Conservation (phyloP, 371 early-diverging fungal species). For the Paraphysoderma sedebokerense region DNA sequence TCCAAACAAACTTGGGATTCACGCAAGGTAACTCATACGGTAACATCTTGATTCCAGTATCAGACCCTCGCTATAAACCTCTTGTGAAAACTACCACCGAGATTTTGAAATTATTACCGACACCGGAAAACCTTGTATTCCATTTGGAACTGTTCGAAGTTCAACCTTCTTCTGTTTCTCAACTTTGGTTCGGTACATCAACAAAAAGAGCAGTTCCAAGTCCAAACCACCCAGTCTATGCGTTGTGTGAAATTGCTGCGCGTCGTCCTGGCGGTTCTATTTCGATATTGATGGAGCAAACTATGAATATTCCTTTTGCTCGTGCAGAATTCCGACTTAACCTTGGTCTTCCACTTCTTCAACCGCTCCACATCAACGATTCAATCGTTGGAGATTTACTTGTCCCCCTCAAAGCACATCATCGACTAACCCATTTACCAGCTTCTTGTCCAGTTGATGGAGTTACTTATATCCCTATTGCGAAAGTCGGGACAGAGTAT, state of each 20-base stretch:
- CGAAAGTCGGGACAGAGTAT: conserved; percentile 10
- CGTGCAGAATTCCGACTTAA: conserved; percentile 16
- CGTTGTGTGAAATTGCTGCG: conserved; percentile 21
- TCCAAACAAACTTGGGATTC: conserved; percentile 17
- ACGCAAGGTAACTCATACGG: conserved; percentile 20
- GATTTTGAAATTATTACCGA: conserved; percentile 8
- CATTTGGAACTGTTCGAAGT: conserved; percentile 19
- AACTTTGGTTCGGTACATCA: no score
- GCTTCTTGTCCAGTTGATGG: conserved; percentile 4
- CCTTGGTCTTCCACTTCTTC: conserved; percentile 9
- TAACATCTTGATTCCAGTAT: conserved; percentile 12
- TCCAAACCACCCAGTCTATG: neutral
- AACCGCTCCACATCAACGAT: conserved; percentile 1
- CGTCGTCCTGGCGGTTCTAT: conserved; percentile 18
- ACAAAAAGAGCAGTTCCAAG: neutral
- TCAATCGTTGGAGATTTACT: conserved; percentile 15
- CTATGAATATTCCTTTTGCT: conserved; percentile 4
- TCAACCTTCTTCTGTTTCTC: neutral
- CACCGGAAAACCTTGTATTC: conserved; percentile 12
- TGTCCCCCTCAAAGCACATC: conserved; percentile 9
- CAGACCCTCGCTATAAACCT: conserved; percentile 3
- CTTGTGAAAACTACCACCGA: conserved; percentile 8
- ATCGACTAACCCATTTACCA: conserved; percentile 9
- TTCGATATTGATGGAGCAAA: conserved; percentile 9
- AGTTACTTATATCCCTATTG: conserved; percentile 9